A percentile compares a stretch with the other conserved stretches of the same genome.
These are phyloP conservation scores for Lepidium didymum DNA, from an alignment of 345 rosid genomes.

Conservation along the genomic window DNA sequence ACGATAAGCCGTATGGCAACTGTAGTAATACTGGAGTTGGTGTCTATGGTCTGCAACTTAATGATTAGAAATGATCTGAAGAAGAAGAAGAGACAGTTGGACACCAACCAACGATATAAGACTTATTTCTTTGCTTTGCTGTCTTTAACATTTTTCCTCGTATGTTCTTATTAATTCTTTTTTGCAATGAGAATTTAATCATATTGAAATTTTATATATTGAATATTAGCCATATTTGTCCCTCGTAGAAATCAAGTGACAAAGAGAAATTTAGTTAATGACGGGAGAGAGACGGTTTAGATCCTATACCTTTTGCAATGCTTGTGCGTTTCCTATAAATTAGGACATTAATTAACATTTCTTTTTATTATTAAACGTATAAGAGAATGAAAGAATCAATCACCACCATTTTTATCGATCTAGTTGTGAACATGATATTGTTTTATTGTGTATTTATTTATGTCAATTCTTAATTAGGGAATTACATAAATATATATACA, in stretches of 20 bases:
- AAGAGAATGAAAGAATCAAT: conserved; percentile 1
- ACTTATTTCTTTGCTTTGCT: neutral
- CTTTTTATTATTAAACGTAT: neutral
- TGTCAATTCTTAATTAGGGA: neutral
- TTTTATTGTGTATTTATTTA: neutral
- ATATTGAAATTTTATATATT: neutral
- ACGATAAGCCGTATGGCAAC: conserved; percentile 8
- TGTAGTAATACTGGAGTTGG: conserved; percentile 13
- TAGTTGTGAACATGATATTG: neutral
- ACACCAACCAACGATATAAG: conserved; percentile 1
- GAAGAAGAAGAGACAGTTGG: conserved; percentile 12
- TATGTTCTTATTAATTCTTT: neutral
- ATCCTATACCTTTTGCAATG: conserved; percentile 1
- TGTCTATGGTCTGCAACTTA: neutral
- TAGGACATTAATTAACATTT: neutral
- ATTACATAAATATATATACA: neutral
- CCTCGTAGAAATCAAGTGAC: neutral
- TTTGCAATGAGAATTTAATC: neutral
- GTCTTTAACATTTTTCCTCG: conserved; percentile 11
- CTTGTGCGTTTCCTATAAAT: neutral
- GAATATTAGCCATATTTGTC: neutral
- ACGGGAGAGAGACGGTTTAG: neutral
- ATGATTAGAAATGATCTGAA: conserved; percentile 5
- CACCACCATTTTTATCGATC: neutral
- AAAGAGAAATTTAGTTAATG: neutral